Conservation (phyloP, 1,284 basidiomycete genomes). For the Hymenochaete sp. region DNA sequence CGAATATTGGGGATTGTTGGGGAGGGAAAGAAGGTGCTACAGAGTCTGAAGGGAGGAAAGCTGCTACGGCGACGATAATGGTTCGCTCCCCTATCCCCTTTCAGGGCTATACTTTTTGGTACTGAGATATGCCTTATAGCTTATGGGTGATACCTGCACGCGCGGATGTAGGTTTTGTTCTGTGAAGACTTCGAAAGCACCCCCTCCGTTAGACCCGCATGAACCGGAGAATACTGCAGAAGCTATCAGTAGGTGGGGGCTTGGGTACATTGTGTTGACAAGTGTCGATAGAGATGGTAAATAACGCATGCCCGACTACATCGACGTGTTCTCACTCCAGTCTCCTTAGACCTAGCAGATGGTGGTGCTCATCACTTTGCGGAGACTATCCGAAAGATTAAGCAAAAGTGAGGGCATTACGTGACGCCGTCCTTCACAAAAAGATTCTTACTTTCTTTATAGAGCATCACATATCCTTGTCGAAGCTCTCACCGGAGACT, state of each 20-base stretch:
- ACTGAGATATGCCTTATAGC: constrained; percentile 34
- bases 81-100: constrained; percentile 35
- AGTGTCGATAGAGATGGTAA: constrained; percentile 94
- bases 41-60: constrained; percentile 65
- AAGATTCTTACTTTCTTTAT: constrained; percentile 1
- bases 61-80: constrained; percentile 99
- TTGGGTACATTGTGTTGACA: constrained; percentile 97
- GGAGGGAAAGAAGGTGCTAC: constrained; percentile 77
- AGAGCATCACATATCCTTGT: constrained; percentile 93
- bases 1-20: constrained; percentile 99
- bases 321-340: constrained; percentile 4
- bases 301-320: constrained; percentile 20
- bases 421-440: background rate
- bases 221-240: constrained; percentile 99
- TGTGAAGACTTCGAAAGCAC: constrained; percentile 87
- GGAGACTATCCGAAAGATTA: constrained; percentile 90
- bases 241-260: constrained; percentile 95
- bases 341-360: constrained; percentile 73
- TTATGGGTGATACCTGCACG: constrained; percentile 99
- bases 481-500: constrained; percentile 95
- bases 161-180: constrained; percentile 97
- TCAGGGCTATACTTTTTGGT: background rate
- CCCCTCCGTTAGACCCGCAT: constrained; percentile 89
- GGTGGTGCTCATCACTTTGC: constrained; percentile 94
- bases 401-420: constrained; percentile 64